Base-by-base conservation (phyloP, 768 basidiomycete species). In the Cantharellus anzutake region DNA sequence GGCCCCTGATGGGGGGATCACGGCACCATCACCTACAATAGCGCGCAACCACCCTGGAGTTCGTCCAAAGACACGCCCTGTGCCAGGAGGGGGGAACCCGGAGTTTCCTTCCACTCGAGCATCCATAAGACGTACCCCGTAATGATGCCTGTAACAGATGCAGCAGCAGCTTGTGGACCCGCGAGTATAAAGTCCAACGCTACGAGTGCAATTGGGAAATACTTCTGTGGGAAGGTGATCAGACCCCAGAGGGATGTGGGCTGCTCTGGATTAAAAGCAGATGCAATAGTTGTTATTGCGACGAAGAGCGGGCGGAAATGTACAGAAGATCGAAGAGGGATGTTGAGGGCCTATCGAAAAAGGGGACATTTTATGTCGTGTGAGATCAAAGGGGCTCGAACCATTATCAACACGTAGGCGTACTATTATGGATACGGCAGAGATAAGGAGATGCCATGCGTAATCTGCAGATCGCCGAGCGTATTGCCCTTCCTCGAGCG, bases 181-280 rank as follows among this genome's bases (percentile, higher is more conserved):
- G 71, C 80, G 61, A 75, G 75, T 65, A 91, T 67, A 53, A 85
- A 67, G 68, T 92, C 90, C 65, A 93, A 70, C 42, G 67, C 79
- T 57, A 92, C 76, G 66, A 92, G 75, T 42, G 79, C 74, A 67
- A 82, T 89, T 0, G 90, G 86, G 61, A 82, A 78, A 69, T 83
- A 91, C 62, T 71, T 71, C 60, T 85, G 68, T 0, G 86, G 87
- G 62, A 92, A 67, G 16, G 79, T 80, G 65, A 94, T 60, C 59
- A 94, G 76, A 3, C 90, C 90, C 74, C 88, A 81, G 60, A 93
- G 67, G 4, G 83, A 85, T 11, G 85, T 82, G 65, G 79, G 80
- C 4, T 80, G 66, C 35, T 82, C 81, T 3, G 75, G 34, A 82
- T 80, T 77, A 51, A 87, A 79, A 2, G 75, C 66, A 40, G 83